Conservation (phyloP, 2,329 filamentous ascomycete species). For the Acrodontium crateriforme region DNA sequence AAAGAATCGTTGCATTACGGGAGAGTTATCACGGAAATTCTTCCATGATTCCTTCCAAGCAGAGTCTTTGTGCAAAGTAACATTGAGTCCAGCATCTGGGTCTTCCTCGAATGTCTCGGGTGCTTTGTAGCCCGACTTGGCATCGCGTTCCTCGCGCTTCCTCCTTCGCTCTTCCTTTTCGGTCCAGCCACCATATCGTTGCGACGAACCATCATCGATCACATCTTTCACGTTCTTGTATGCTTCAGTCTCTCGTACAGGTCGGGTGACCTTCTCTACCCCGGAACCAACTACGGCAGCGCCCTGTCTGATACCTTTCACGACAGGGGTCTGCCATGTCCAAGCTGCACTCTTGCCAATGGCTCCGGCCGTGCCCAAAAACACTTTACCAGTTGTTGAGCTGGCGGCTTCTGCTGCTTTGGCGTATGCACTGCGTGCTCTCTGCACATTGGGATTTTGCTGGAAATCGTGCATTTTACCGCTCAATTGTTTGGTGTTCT, state of each 20-base stretch:
- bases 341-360: constrained; percentile 85
- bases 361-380: constrained; percentile 73
- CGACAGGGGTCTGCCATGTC: constrained; percentile 92
- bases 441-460: constrained; percentile 81
- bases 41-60: constrained; percentile 98
- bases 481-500: constrained; percentile 88
- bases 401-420: constrained; percentile 73
- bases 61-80: constrained; percentile 92
- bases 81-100: constrained; percentile 83
- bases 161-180: constrained; percentile 88
- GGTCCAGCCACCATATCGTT: constrained; percentile 88
- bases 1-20: constrained; percentile 78
- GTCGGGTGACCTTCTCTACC: constrained; percentile 87
- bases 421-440: constrained; percentile 73
- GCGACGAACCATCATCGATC: constrained; percentile 93
- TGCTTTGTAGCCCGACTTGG: constrained; percentile 30
- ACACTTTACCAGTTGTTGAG: constrained; percentile 60
- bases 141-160: constrained; percentile 58
- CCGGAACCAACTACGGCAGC: constrained; percentile 75
- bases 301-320: constrained; percentile 79
- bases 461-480: constrained; percentile 81
- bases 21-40: constrained; percentile 82
- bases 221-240: constrained; percentile 89
- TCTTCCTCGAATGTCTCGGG: constrained; percentile 62
- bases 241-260: constrained; percentile 84